Evolutionary conservation across 352 stramenopile species (phyloP), one percentile per base, ranked within the genome.

Genomic region (Phytophthora tentaculata): DNA sequence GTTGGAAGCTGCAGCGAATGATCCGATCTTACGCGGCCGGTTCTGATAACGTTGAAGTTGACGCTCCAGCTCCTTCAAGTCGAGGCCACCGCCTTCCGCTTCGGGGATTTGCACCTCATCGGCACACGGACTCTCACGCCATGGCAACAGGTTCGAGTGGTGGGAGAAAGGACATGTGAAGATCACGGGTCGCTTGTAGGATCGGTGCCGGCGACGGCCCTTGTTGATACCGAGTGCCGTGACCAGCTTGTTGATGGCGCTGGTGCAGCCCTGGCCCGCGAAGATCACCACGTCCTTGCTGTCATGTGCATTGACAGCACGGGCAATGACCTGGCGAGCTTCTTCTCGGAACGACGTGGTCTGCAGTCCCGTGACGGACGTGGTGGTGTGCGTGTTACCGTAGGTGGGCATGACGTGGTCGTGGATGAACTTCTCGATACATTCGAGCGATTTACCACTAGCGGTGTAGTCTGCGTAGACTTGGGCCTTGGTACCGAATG

Each of bases 121-220:
- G 1, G 85, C 87, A 58, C 64, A 74, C 10, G 61, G 80, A 56
- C 83, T 95, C 80, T 99, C 97, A 48, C 97, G 75, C 97, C 97
- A 99, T 5, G 97, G 97, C 10, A 99, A 74, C 14, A 99, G 68
- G 79, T 99, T 99, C 29, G 94, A 98, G 74, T 99, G 97, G 76
- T 99, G 97, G 73, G 98, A 97, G 59, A 98, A 98, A 6, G 97
- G 97, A 43, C 94, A 86, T 16, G 94, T 91, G 51, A 98, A 94
- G 55, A 98, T 91, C 8, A 98, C 86, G 0, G 95, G 85, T 0
- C 59, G 84, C 73, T 64, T 73, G 17, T 58, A 57, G 5, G 60
- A 44, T 17, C 70, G 70, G 37, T 71, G 70, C 7, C 57, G 64
- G 23, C 67, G 67, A 24, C 64, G 64, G 3, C 71, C 67, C 19